These are phyloP conservation scores for Pochonia chlamydosporia DNA, from an alignment of 2,329 filamentous ascomycete species.

Conservation along the genomic window DNA sequence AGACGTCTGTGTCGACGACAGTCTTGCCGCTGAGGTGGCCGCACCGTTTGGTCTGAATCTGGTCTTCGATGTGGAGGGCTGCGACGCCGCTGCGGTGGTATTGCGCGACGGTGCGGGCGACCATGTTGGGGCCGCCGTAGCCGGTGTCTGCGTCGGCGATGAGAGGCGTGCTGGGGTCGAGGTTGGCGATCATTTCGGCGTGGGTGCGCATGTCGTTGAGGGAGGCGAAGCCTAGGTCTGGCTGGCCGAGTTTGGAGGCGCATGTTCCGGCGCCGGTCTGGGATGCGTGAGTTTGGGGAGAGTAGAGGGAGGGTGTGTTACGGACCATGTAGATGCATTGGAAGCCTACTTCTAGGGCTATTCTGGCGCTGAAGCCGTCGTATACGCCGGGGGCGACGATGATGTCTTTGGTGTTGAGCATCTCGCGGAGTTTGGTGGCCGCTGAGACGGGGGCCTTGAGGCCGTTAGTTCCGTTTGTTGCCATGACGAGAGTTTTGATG, in stretches of 20 bases:
- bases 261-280: slow-evolving; percentile 59
- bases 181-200: slow-evolving; percentile 58
- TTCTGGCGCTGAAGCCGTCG: slow-evolving; percentile 60
- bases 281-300: no score
- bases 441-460: no score
- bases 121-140: slow-evolving; percentile 47
- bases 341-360: slow-evolving; percentile 58
- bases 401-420: slow-evolving; percentile 13
- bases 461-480: no score
- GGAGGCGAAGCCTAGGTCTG: slow-evolving; percentile 57
- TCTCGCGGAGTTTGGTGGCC: no score
- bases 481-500: no score
- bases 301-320: no score
- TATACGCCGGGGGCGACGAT: slow-evolving; percentile 62
- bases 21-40: slow-evolving; percentile 59
- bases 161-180: slow-evolving; percentile 49
- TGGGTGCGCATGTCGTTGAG: slow-evolving; percentile 58
- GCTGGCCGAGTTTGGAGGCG: slow-evolving; percentile 54
- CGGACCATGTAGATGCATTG: slow-evolving; percentile 62
- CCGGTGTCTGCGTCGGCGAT: slow-evolving; percentile 58
- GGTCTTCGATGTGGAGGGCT: slow-evolving; percentile 57
- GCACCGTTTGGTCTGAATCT: slow-evolving; percentile 59
- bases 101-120: slow-evolving; percentile 45
- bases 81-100: slow-evolving; percentile 52
- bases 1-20: slow-evolving; percentile 46